Evolutionary conservation across 176 grass and related monocot species (phyloP).

Genomic region (Dactylis glomerata): DNA sequence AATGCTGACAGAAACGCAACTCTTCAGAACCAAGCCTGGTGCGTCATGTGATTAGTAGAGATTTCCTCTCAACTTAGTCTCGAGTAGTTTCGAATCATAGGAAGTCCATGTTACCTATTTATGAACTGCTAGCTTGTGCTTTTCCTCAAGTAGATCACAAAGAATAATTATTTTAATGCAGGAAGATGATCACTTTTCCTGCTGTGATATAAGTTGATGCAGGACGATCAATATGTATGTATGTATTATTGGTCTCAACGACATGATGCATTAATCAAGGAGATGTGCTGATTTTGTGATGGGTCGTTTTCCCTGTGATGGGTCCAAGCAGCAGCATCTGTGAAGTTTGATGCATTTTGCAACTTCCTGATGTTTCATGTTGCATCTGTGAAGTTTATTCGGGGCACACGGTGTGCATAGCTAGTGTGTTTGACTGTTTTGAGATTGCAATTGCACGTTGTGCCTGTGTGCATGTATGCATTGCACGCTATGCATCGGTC

Average conservation of each 20-base stretch:
- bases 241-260: neutral
- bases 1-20: neutral
- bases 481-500: no score
- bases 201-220: neutral
- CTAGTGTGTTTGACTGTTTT: no score
- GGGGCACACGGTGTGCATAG: no score
- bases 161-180: neutral
- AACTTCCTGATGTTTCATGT: no score
- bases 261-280: neutral
- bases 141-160: neutral
- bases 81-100: neutral
- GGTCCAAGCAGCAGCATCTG: no score
- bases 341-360: no score
- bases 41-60: neutral
- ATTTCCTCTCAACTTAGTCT: neutral
- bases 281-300: neutral
- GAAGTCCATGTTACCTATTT: neutral
- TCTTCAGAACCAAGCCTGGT: neutral
- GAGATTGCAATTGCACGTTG: no score
- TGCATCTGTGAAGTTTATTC: no score
- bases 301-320: no score
- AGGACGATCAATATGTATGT: neutral
- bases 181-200: no score
- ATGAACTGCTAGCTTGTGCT: neutral
- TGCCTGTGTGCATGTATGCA: no score